Evolutionary conservation across 2,329 filamentous ascomycete species (phyloP), one percentile per base, ranked within the genome.

Genomic region (Cladophialophora immunda): DNA sequence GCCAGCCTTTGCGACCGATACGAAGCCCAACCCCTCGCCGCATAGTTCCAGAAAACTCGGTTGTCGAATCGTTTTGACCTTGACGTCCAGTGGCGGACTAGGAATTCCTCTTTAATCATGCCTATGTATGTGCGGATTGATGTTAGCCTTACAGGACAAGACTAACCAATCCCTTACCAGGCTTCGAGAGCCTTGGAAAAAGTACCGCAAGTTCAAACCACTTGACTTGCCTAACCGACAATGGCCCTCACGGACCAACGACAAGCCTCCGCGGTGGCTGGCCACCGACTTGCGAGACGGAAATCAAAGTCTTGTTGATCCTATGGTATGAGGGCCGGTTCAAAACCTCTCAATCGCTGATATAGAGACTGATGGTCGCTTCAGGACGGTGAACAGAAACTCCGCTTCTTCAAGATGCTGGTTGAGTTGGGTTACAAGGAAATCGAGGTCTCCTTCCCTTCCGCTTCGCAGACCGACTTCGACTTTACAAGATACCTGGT

Each of bases 401-500:
- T 91, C 88, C 85, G 86, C 68, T 98, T 94, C 85, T 98, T 98
- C 85, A 90, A 94, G 81, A 96, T 97, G 93, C 88, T 98, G 62
- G 88, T 90, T 75, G 89, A 94, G 68, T 86, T 97, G 58, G 94
- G 95, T 73, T 98, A 96, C 86, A 98, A 97, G 82, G 94, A 98
- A 81, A 97, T 98, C 72, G 94, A 98, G 78, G 91, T 97, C 22
- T 95, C 94, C 4, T 98, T 97, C 81, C 94, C 94, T 58, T 97
- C 93, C 0, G 93, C 94, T 15, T 97, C 93, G 45, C 91, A 97
- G 77, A 97, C 92, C 75, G 95, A 98, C 82, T 98, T 94, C 83
- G 92, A 97, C 83, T 98, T 98, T 77, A 97, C 93, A 47, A 87
- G 93, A 72, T 89, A 90, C 75, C 84, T 98, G 72, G 88, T 97